Percentiles rank a stretch among this genome's conserved stretches.
These are phyloP conservation scores for Pseudopithomyces maydicus DNA, from an alignment of 2,329 filamentous ascomycete species.

Conservation along the genomic window DNA sequence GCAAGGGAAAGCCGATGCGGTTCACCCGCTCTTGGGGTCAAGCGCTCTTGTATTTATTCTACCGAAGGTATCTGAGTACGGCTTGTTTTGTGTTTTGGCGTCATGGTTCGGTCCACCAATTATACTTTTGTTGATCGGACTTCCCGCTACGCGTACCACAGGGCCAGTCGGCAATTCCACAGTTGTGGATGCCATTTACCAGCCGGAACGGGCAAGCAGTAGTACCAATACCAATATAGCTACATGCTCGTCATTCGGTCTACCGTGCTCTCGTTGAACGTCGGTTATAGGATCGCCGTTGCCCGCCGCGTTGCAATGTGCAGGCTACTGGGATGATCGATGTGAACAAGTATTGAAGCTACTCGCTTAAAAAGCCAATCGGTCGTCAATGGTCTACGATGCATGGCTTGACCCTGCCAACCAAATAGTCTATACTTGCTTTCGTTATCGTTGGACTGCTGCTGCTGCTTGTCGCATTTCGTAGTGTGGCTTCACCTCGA, in stretches of 20 bases:
- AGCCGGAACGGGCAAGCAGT: neutral
- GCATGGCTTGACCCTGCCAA: neutral
- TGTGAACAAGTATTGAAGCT: neutral
- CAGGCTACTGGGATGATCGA: neutral
- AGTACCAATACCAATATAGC: neutral
- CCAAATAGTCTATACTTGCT: neutral
- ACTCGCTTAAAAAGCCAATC: slow-evolving; percentile 2
- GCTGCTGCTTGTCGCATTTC: too few relatives aligned
- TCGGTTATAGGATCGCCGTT: neutral
- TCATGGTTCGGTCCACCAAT: too few relatives aligned
- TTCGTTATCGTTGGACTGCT: neutral
- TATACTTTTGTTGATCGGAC: too few relatives aligned
- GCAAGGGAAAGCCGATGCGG: neutral
- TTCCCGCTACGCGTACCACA: too few relatives aligned
- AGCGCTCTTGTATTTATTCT: slow-evolving; percentile 16
- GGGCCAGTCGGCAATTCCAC: too few relatives aligned
- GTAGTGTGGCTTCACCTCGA: too few relatives aligned
- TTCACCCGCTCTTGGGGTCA: neutral
- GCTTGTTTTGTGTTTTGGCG: too few relatives aligned
- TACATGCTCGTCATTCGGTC: neutral
- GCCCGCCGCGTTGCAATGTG: neutral
- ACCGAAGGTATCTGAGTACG: neutral
- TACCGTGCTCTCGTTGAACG: neutral
- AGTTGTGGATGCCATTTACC: too few relatives aligned
- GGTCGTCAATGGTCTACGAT: neutral